A percentile compares a stretch with the other conserved stretches of the same genome.
These are phyloP conservation scores for Tuber calosporum DNA, from an alignment of 495 filamentous ascomycete species.

Conservation along the genomic window DNA sequence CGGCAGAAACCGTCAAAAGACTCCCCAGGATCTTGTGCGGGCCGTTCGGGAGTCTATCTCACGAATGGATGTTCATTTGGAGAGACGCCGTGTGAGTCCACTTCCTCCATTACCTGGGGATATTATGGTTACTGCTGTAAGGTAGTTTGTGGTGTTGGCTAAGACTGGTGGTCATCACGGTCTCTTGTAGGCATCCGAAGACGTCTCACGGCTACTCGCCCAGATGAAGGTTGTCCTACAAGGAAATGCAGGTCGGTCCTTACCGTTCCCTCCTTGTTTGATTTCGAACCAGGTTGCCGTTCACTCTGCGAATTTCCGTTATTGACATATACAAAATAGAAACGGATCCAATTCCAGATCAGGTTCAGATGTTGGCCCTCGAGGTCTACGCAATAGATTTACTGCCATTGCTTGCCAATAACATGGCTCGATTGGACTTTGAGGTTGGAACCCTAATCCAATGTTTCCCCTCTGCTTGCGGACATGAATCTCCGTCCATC, in stretches of 20 bases:
- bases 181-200: slow-evolving; percentile 57
- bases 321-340: slow-evolving; percentile 51
- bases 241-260: slow-evolving; percentile 64
- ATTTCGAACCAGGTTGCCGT: slow-evolving; percentile 5
- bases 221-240: slow-evolving; percentile 80
- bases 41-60: slow-evolving; percentile 50
- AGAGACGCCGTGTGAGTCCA: slow-evolving; percentile 46
- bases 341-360: slow-evolving; percentile 73
- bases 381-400: slow-evolving; percentile 81
- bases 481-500: neutral
- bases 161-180: neutral
- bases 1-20: slow-evolving; percentile 57
- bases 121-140: neutral
- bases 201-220: slow-evolving; percentile 64
- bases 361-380: slow-evolving; percentile 70
- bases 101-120: slow-evolving; percentile 9
- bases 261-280: slow-evolving; percentile 1
- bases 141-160: neutral
- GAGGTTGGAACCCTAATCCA: slow-evolving; percentile 47
- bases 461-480: slow-evolving; percentile 42
- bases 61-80: slow-evolving; percentile 45
- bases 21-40: slow-evolving; percentile 51
- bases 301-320: slow-evolving; percentile 7
- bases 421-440: slow-evolving; percentile 79
- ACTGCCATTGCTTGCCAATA: slow-evolving; percentile 68